phyloP scores from a whole-genome alignment of 148 eudicot genomes.

The Rhododendron kiyosumense region DNA sequence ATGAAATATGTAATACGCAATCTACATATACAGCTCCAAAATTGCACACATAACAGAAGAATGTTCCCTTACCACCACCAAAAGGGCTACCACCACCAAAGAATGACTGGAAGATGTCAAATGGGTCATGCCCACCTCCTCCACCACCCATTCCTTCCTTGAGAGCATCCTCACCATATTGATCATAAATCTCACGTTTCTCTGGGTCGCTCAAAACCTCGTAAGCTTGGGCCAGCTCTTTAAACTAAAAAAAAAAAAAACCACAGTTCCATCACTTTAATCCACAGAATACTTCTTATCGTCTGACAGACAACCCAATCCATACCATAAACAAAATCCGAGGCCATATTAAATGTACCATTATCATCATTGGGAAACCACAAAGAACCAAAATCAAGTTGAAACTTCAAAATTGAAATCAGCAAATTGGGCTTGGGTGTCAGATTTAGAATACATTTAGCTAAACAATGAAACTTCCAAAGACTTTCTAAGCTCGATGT shows the following conservation, averaged over 20 bases:
- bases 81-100: constrained; percentile 46
- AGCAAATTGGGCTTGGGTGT: background rate
- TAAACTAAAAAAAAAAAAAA: constrained; percentile 24
- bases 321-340: background rate
- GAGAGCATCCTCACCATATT: constrained; percentile 56
- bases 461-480: background rate
- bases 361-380: background rate
- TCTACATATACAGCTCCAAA: background rate
- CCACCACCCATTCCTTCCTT: constrained; percentile 59
- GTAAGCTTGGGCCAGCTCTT: constrained; percentile 53
- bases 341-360: too few relatives aligned
- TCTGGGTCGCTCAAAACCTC: constrained; percentile 54
- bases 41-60: background rate
- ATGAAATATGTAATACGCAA: background rate
- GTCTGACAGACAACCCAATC: background rate
- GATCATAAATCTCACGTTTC: constrained; percentile 56
- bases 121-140: constrained; percentile 48
- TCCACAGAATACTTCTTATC: background rate
- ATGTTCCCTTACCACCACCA: constrained; percentile 30
- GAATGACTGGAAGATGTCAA: constrained; percentile 50
- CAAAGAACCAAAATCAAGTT: background rate
- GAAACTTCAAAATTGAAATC: background rate
- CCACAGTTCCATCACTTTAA: background rate
- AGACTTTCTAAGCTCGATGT: background rate
- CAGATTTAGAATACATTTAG: background rate